Evolutionary conservation across 768 basidiomycete genomes (phyloP).

Genomic region (Hericium rajendrae): DNA sequence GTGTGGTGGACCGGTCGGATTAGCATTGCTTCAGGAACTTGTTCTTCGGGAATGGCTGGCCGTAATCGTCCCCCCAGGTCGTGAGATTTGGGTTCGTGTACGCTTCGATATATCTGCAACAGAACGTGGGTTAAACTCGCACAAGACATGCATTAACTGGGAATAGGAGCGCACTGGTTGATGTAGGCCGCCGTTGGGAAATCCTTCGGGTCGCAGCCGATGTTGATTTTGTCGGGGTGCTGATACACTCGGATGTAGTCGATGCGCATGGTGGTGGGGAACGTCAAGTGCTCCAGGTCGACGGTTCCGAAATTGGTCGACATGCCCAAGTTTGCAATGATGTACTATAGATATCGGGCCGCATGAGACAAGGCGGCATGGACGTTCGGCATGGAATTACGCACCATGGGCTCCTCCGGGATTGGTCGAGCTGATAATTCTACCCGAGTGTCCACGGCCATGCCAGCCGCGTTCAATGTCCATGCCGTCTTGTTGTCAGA

Average conservation of each 20-base stretch:
- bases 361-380: background rate
- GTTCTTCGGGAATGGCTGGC: conserved; percentile 43
- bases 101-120: conserved; percentile 47
- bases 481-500: conserved; percentile 27
- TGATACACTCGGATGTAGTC: conserved; percentile 83
- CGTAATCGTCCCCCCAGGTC: conserved; percentile 37
- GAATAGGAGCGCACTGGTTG: conserved; percentile 36
- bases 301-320: conserved; percentile 50
- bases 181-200: conserved; percentile 78
- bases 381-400: background rate
- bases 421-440: conserved; percentile 28
- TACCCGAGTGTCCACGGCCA: conserved; percentile 23
- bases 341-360: conserved; percentile 26
- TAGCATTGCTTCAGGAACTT: conserved; percentile 30
- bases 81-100: conserved; percentile 60
- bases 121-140: background rate
- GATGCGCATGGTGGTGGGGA: conserved; percentile 51
- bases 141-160: no score
- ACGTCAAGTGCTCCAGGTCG: conserved; percentile 41
- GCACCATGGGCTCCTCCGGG: conserved; percentile 34
- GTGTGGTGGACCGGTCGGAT: no score
- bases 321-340: conserved; percentile 51
- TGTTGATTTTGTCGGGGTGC: conserved; percentile 33
- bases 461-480: conserved; percentile 27
- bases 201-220: conserved; percentile 60